Conservation (phyloP, 768 basidiomycete genomes). For the Kockovaella imperatae region DNA sequence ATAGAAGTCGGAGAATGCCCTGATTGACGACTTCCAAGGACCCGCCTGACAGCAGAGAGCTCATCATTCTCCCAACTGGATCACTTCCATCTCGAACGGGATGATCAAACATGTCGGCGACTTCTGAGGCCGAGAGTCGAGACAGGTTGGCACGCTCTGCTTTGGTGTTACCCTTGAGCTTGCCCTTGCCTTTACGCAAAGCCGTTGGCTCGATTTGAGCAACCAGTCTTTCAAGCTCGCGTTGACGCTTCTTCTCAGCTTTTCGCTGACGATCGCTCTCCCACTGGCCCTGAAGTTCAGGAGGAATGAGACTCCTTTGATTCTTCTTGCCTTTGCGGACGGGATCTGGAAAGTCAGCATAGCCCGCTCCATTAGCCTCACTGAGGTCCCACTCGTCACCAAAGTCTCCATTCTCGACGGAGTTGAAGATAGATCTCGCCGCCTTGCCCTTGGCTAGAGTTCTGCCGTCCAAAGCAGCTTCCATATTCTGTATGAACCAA, state of each 20-base stretch:
- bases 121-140: slow-evolving; percentile 36
- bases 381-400: slow-evolving; percentile 30
- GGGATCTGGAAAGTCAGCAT: slow-evolving; percentile 31
- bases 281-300: slow-evolving; percentile 63
- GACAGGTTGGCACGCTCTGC: slow-evolving; percentile 43
- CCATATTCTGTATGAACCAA: slow-evolving; percentile 52
- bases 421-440: slow-evolving; percentile 55
- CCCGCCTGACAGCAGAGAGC: slow-evolving; percentile 7
- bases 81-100: slow-evolving; percentile 39
- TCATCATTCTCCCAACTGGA: slow-evolving; percentile 11
- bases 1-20: slow-evolving; percentile 64
- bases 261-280: slow-evolving; percentile 74
- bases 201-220: slow-evolving; percentile 64
- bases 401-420: slow-evolving; percentile 55
- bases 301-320: slow-evolving; percentile 51
- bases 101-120: slow-evolving; percentile 63
- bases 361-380: neutral
- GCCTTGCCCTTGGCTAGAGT: slow-evolving; percentile 51
- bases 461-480: slow-evolving; percentile 61
- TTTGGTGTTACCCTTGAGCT: slow-evolving; percentile 49
- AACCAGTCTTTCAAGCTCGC: slow-evolving; percentile 54
- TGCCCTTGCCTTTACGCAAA: slow-evolving; percentile 40
- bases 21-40: slow-evolving; percentile 21
- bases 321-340: slow-evolving; percentile 46
- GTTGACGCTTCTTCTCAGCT: slow-evolving; percentile 61